Evolutionary conservation across 768 basidiomycete genomes (phyloP).

Genomic region (Mycena leptocephala): DNA sequence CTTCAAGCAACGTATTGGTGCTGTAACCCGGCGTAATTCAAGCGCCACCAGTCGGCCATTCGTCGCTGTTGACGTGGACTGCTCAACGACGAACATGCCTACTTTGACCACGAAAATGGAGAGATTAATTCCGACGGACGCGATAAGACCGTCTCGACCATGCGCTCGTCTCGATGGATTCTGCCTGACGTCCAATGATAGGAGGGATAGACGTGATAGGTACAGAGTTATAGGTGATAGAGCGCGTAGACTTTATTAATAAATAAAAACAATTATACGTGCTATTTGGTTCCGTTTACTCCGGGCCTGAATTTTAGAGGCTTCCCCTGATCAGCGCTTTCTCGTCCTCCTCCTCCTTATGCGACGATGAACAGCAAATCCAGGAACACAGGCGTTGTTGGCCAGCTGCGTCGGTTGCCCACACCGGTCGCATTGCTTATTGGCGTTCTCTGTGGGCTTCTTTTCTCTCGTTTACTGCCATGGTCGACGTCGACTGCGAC

Average conservation of each 20-base stretch:
- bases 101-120: not conserved
- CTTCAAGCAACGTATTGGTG: not conserved
- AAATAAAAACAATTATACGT: not conserved
- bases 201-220: no score
- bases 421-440: constrained; percentile 71
- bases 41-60: not conserved
- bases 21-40: not conserved
- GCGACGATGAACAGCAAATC: constrained; percentile 28
- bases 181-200: not conserved
- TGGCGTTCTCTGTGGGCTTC: constrained; percentile 74
- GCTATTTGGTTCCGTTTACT: constrained; percentile 10
- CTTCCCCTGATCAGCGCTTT: not conserved
- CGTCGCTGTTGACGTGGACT: not conserved
- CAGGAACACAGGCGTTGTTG: constrained; percentile 28
- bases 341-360: not conserved
- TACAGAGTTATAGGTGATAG: constrained; percentile 9
- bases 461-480: constrained; percentile 69
- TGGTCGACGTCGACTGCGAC: constrained; percentile 61
- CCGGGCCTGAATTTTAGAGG: not conserved
- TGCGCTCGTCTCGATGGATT: not conserved
- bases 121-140: not conserved
- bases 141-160: not conserved
- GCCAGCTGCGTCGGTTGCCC: constrained; percentile 64
- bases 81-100: not conserved
- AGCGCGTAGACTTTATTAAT: not conserved